These are phyloP conservation scores for Aethionema arabicum DNA, from an alignment of 345 rosid genomes.

Conservation along the genomic window DNA sequence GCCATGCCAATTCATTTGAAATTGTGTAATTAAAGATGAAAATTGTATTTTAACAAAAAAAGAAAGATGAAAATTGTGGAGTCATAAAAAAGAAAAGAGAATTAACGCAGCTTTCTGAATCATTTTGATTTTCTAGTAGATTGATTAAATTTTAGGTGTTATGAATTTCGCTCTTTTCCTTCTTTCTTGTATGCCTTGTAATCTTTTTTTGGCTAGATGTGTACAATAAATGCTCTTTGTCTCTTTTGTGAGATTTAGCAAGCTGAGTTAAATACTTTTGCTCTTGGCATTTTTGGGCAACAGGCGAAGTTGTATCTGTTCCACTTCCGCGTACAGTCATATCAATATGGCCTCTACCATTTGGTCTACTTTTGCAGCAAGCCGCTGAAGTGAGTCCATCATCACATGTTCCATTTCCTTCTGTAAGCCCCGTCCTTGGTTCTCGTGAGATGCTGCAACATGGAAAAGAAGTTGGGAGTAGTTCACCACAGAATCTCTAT, in stretches of 20 bases:
- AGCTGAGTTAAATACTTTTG: slow-evolving; percentile 10
- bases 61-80: neutral
- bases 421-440: slow-evolving; percentile 56
- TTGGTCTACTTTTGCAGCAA: slow-evolving; percentile 82
- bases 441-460: slow-evolving; percentile 50
- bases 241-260: slow-evolving; percentile 13
- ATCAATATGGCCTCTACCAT: slow-evolving; percentile 94
- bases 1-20: slow-evolving; percentile 2
- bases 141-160: neutral
- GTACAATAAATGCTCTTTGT: slow-evolving; percentile 18
- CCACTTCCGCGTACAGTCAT: slow-evolving; percentile 62
- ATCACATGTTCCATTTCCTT: slow-evolving; percentile 41
- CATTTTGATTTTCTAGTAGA: neutral
- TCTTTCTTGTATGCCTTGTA: slow-evolving; percentile 1
- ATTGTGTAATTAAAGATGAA: slow-evolving; percentile 1
- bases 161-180: slow-evolving; percentile 1
- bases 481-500: slow-evolving; percentile 45
- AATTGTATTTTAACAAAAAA: neutral
- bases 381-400: slow-evolving; percentile 51
- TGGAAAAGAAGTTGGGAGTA: slow-evolving; percentile 63
- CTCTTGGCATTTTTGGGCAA: slow-evolving; percentile 27
- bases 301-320: slow-evolving; percentile 81
- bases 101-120: slow-evolving; percentile 4
- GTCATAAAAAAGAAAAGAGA: neutral
- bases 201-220: slow-evolving; percentile 7